Base-by-base conservation (phyloP, 2,329 filamentous ascomycete species). In the Diaporthe aspalathi region DNA sequence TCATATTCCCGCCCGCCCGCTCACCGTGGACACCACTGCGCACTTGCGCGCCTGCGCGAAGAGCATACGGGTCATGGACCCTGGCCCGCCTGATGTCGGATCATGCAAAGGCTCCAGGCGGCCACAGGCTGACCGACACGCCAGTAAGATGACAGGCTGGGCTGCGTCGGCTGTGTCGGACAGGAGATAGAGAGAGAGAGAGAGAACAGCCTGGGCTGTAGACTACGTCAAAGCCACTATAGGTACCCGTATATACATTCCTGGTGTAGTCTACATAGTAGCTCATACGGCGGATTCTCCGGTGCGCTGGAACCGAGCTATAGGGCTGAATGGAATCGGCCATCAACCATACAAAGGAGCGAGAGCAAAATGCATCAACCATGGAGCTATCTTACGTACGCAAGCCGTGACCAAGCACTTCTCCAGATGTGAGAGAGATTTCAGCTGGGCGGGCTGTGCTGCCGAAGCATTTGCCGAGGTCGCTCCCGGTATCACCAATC, bases 41-140 rank as follows among this genome's bases (percentile, higher is more conserved):
- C 47, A 29, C 17, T 43, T 56, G 54, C 24, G 20, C n/a, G 29
- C 50, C 32, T 5, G 14, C 16, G 29, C 50, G n/a, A n/a, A 57
- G 66, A 24, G 35, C 29, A n/a, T 54, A n/a, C 32, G 27, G 43
- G 43, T 24, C 49, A 24, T 27, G 11, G 12, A 12, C 49, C 53
- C 67, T 62, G 67, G 29, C 47, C 29, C 68, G 35, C 49, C 43
- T 66, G 68, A 66, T 53, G 45, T 70, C 56, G 40, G 40, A 45
- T 50, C 53, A 50, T 60, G 43, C 67, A 52, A n/a, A 47, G 66
- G 66, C 66, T 68, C 66, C 66, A 49, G 47, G 50, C n/a, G 27
- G 56, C 27, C 22, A 47, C 24, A 67, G 29, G 63, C 29, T 29
- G 40, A 22, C 22, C n/a, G 22, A 22, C 54, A 40, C 29, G 53